Evolutionary conservation across 2,329 filamentous ascomycete genomes (phyloP).

Genomic region (Ceratocystis alfenasii): DNA sequence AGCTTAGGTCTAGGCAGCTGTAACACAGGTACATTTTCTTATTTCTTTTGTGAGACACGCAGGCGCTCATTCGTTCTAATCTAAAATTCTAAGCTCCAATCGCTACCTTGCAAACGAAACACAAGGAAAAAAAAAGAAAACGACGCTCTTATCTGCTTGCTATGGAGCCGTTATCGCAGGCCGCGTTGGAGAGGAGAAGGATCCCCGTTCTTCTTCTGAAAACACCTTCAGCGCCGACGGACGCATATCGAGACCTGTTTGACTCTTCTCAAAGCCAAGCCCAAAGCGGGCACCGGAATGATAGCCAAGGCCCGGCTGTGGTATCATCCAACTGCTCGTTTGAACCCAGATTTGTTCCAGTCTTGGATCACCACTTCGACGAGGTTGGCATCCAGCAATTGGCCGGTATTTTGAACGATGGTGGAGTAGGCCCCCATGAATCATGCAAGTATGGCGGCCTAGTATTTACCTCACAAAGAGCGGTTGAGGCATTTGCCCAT

Average conservation of each 20-base stretch:
- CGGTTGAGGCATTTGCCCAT: constrained; percentile 63
- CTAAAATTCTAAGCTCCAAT: not conserved
- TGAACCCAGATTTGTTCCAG: constrained; percentile 59
- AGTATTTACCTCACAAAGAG: constrained; percentile 73
- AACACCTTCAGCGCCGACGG: constrained; percentile 58
- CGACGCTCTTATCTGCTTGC: too few relatives aligned
- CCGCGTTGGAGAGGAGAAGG: not conserved
- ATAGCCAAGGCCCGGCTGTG: too few relatives aligned
- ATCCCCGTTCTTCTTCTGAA: constrained; percentile 62
- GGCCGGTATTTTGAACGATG: constrained; percentile 36
- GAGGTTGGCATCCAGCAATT: constrained; percentile 46
- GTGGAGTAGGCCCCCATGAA: constrained; percentile 31
- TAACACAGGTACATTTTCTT: not conserved
- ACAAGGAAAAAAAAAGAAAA: too few relatives aligned
- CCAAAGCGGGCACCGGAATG: not conserved
- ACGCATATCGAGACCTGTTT: constrained; percentile 62
- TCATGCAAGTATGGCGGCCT: constrained; percentile 53
- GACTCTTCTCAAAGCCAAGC: constrained; percentile 28
- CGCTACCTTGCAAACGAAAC: too few relatives aligned
- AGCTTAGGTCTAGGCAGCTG: not conserved
- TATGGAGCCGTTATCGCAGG: not conserved
- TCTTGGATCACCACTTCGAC: constrained; percentile 59
- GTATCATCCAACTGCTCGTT: constrained; percentile 34
- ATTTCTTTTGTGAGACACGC: not conserved
- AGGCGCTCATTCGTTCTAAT: not conserved